Evolutionary conservation across 1,284 basidiomycete species (phyloP).

Genomic region (Ceratobasidium sp.): DNA sequence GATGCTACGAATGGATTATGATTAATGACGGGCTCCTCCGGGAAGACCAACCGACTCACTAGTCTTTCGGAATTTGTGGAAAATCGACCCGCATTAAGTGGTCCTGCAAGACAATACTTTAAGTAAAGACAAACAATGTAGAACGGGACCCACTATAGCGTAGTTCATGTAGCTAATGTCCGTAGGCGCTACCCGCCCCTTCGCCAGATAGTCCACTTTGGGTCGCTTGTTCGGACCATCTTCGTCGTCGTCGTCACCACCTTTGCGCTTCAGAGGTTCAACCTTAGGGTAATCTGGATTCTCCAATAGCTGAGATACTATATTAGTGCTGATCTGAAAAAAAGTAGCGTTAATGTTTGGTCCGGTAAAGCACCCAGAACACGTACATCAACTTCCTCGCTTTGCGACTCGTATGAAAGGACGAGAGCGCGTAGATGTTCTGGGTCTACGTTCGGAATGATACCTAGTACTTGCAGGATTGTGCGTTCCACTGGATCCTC

Average conservation of each 20-base stretch:
- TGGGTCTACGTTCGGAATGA: slow-evolving; percentile 47
- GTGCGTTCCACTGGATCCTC: slow-evolving; percentile 17
- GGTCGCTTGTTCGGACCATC: slow-evolving; percentile 63
- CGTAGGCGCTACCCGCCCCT: slow-evolving; percentile 58
- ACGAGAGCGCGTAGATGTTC: slow-evolving; percentile 36
- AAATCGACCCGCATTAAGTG: slow-evolving; percentile 63
- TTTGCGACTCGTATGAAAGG: slow-evolving; percentile 10
- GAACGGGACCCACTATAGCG: slow-evolving; percentile 60
- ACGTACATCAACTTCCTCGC: slow-evolving; percentile 27
- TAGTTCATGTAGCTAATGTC: slow-evolving; percentile 62
- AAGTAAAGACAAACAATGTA: slow-evolving; percentile 2
- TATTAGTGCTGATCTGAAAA: slow-evolving; percentile 61
- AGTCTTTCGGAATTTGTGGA: slow-evolving; percentile 64
- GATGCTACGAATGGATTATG: slow-evolving; percentile 52
- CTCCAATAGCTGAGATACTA: slow-evolving; percentile 71
- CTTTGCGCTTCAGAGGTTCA: slow-evolving; percentile 50
- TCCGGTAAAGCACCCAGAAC: neutral
- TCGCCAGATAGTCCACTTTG: slow-evolving; percentile 64
- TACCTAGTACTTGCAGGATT: slow-evolving; percentile 37
- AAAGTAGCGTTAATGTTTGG: slow-evolving; percentile 39
- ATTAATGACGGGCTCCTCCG: neutral
- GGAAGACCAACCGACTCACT: slow-evolving; percentile 50
- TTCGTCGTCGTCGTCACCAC: slow-evolving; percentile 47
- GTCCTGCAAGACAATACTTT: slow-evolving; percentile 57
- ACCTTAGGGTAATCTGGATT: slow-evolving; percentile 68